A percentile compares a stretch with the other conserved stretches of the same genome.
phyloP scores from a whole-genome alignment of 768 basidiomycete genomes.

The Tulasnella sp. region DNA sequence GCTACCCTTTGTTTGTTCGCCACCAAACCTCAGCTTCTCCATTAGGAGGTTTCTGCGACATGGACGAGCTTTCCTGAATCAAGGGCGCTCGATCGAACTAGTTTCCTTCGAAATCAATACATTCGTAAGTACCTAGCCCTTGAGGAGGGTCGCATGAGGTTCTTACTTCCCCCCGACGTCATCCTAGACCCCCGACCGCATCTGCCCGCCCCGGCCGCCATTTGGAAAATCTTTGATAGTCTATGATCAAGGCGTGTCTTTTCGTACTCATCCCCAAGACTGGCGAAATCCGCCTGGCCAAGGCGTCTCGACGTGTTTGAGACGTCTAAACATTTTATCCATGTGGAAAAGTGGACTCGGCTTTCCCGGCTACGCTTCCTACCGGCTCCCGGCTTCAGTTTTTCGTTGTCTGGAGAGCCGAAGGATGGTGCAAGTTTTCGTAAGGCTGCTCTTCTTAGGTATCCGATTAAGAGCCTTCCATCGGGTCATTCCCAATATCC shows the following conservation, averaged over 20 bases:
- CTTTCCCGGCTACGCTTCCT: not conserved
- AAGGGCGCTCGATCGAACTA: not conserved
- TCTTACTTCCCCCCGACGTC: not conserved
- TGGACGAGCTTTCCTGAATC: not conserved
- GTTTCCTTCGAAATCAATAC: not conserved
- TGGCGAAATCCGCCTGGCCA: not conserved
- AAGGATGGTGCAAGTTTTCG: not conserved
- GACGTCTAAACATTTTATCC: not conserved
- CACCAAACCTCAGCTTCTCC: not conserved
- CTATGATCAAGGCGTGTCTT: not conserved
- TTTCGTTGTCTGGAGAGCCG: not conserved
- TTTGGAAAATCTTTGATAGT: not conserved
- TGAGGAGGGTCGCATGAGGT: not conserved
- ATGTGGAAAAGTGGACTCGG: not conserved
- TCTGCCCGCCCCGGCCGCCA: not conserved
- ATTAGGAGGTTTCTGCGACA: not conserved
- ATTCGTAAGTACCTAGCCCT: not conserved
- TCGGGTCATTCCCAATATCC: not conserved
- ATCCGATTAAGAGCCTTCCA: constrained; percentile 10
- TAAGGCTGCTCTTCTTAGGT: not conserved
- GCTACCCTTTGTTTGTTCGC: not conserved
- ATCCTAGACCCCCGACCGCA: not conserved
- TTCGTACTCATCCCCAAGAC: not conserved
- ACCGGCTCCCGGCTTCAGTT: not conserved
- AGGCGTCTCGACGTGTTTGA: not conserved